These are phyloP conservation scores for Rutstroemia sp. DNA, from an alignment of 2,329 filamentous ascomycete species.

Conservation along the genomic window DNA sequence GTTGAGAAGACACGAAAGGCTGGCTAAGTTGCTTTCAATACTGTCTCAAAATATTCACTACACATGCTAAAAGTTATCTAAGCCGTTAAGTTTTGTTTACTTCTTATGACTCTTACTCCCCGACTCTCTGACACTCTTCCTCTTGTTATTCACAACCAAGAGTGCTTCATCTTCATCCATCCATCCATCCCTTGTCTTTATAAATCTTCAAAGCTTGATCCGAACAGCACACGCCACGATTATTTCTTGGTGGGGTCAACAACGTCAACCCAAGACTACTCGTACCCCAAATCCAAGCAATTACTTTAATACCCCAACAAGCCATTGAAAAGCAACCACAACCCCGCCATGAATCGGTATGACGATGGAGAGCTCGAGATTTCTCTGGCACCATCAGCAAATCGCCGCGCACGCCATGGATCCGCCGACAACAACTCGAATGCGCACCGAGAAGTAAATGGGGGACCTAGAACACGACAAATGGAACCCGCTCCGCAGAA, in stretches of 20 bases:
- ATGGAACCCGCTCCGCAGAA: constrained; percentile 24
- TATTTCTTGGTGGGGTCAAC: constrained; percentile 5
- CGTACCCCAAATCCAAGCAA: background rate
- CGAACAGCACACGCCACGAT: background rate
- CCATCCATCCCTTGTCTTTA: background rate
- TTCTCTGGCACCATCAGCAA: constrained; percentile 58
- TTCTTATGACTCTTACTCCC: no score
- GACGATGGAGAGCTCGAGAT: constrained; percentile 81
- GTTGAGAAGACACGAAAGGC: no score
- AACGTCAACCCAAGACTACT: background rate
- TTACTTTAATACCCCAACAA: background rate
- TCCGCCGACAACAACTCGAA: constrained; percentile 26
- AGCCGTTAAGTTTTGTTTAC: background rate
- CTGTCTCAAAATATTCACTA: background rate
- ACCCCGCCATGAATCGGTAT: constrained; percentile 34
- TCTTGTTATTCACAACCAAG: background rate
- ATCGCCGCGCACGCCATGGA: constrained; percentile 42
- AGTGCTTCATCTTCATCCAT: background rate
- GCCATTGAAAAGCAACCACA: background rate
- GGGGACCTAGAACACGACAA: constrained; percentile 13
- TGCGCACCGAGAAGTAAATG: constrained; percentile 20
- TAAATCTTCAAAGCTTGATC: background rate
- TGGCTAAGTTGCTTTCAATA: background rate
- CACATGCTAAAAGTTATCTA: background rate
- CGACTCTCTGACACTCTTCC: no score